Conservation (phyloP, 2,329 filamentous ascomycete genomes). For the Ceratocystis cubensis region DNA sequence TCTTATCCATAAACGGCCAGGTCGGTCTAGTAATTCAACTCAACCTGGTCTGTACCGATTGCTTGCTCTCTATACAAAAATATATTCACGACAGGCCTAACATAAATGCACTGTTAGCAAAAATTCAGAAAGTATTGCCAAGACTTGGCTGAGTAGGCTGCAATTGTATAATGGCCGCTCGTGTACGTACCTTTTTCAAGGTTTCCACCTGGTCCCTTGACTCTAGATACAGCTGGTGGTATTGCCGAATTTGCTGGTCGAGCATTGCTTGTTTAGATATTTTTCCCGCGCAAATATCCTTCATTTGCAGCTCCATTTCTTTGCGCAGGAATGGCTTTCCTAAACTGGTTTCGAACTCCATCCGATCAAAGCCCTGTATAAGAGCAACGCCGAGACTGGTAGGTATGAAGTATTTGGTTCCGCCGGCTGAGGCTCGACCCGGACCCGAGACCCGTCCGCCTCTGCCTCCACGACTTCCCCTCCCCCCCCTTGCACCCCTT, state of each 20-base stretch:
- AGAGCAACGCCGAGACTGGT: constrained; percentile 83
- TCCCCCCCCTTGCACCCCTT: constrained; percentile 28
- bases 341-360: constrained; percentile 83
- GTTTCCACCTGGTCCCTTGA: constrained; percentile 63
- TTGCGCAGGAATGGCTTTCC: constrained; percentile 94
- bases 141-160: neutral
- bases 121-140: neutral
- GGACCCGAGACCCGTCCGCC: constrained; percentile 29
- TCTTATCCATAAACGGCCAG: too few relatives aligned
- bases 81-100: neutral
- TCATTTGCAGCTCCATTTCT: constrained; percentile 97
- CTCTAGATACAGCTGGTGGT: constrained; percentile 72
- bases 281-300: constrained; percentile 82
- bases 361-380: constrained; percentile 86
- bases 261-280: constrained; percentile 64
- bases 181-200: constrained; percentile 44
- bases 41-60: neutral
- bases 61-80: neutral
- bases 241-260: constrained; percentile 72
- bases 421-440: constrained; percentile 29
- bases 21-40: neutral
- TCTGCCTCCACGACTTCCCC: constrained; percentile 38
- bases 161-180: neutral
- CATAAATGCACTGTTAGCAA: neutral
- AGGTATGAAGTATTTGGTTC: constrained; percentile 78